Conservation (phyloP, 306 rosid genomes). For the Psophocarpus tetragonolobus region DNA sequence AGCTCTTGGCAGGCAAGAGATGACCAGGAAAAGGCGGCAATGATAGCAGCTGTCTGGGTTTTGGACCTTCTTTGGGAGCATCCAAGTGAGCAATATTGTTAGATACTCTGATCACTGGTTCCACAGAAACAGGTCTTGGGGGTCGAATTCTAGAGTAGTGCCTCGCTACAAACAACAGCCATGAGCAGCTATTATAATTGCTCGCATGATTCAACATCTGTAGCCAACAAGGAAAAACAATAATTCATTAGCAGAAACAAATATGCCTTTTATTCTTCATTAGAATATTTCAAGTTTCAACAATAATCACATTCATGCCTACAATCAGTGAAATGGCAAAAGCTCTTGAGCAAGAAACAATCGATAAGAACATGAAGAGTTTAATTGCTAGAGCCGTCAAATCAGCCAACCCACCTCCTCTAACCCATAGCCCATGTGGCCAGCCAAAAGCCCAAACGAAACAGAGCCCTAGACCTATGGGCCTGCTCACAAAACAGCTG, state of each 20-base stretch:
- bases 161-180: conserved; percentile 30
- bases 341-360: not conserved
- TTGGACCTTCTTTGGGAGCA: conserved; percentile 69
- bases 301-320: not conserved
- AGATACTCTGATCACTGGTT: conserved; percentile 69
- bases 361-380: not conserved
- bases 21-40: conserved; percentile 79
- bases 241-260: not conserved
- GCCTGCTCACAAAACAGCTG: not conserved
- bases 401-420: not conserved
- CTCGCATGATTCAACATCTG: conserved; percentile 35
- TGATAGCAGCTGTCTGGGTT: conserved; percentile 79
- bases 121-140: conserved; percentile 58
- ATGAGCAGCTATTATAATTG: conserved; percentile 16
- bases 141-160: conserved; percentile 62
- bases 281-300: not conserved
- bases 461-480: not conserved
- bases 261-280: not conserved
- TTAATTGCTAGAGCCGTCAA: not conserved
- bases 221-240: conserved; percentile 5
- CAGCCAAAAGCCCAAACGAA: not conserved
- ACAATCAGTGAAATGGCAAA: not conserved
- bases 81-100: conserved; percentile 78
- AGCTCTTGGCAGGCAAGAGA: conserved; percentile 62
- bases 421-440: no score